These are phyloP conservation scores for Oryza nivara DNA, from an alignment of 176 grass and related monocot genomes.

Conservation along the genomic window DNA sequence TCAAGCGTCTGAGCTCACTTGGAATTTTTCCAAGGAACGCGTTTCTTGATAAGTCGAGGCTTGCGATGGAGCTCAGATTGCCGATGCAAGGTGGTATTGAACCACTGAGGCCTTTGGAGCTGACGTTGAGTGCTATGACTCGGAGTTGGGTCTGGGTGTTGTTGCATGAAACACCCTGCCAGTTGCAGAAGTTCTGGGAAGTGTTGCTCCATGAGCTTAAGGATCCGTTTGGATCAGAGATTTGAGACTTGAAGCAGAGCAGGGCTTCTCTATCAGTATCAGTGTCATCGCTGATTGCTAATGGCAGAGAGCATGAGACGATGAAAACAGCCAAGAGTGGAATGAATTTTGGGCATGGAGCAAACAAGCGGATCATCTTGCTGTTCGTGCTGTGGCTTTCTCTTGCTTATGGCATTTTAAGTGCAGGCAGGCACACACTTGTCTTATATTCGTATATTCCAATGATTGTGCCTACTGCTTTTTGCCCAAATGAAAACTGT, in stretches of 20 bases:
- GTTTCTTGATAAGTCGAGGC: constrained; percentile 47
- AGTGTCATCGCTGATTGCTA: neutral
- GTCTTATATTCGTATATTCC: too few species aligned
- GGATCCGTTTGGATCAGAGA: constrained; percentile 40
- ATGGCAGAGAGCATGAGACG: constrained; percentile 17
- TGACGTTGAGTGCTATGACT: constrained; percentile 49
- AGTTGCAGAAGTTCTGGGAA: constrained; percentile 51
- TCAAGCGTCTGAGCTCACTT: constrained; percentile 39
- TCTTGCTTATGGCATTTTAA: too few species aligned
- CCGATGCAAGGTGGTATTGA: constrained; percentile 45
- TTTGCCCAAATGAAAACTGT: too few species aligned
- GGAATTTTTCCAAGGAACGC: constrained; percentile 49
- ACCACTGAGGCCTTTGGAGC: constrained; percentile 35
- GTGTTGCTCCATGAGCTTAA: constrained; percentile 52
- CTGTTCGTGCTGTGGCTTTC: neutral
- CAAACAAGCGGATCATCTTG: neutral
- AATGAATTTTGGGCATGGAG: neutral
- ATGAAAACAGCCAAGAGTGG: constrained; percentile 3
- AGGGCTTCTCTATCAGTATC: constrained; percentile 40
- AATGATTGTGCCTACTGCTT: too few species aligned
- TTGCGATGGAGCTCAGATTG: constrained; percentile 50
- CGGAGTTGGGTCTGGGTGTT: neutral
- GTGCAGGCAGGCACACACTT: too few species aligned
- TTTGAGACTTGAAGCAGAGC: constrained; percentile 57
- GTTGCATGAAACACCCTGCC: constrained; percentile 4